Evolutionary conservation across 768 basidiomycete species (phyloP).

Genomic region (Rhodotorula diobovata): DNA sequence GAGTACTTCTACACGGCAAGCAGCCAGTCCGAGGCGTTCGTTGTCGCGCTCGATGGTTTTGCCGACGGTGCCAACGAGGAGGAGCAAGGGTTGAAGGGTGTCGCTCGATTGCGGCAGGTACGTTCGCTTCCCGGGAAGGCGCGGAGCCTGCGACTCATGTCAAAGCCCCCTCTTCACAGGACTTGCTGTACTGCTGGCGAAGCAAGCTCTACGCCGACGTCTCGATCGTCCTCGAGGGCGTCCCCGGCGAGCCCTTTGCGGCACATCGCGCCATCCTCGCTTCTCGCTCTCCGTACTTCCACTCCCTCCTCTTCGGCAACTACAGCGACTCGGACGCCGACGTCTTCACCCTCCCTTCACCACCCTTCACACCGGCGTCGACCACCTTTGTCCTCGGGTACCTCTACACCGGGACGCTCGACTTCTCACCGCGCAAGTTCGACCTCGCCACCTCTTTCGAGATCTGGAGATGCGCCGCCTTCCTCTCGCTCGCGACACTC

Average conservation of each 20-base stretch:
- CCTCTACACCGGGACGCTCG: constrained; percentile 88
- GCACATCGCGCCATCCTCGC: constrained; percentile 89
- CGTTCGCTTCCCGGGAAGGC: too few species aligned
- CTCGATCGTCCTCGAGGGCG: constrained; percentile 58
- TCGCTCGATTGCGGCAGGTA: constrained; percentile 75
- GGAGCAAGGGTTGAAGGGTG: constrained; percentile 57
- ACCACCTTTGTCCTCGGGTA: constrained; percentile 87
- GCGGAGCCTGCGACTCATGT: too few species aligned
- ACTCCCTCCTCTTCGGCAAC: constrained; percentile 62
- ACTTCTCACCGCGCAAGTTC: constrained; percentile 86
- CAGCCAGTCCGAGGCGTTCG: constrained; percentile 74
- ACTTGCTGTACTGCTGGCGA: constrained; percentile 95
- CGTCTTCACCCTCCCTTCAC: constrained; percentile 71
- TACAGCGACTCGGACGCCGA: constrained; percentile 57
- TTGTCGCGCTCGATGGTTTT: constrained; percentile 71
- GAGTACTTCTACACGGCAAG: constrained; percentile 93
- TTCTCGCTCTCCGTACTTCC: constrained; percentile 83
- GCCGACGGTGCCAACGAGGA: constrained; percentile 45
- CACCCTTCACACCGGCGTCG: constrained; percentile 90
- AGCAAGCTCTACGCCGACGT: constrained; percentile 90
- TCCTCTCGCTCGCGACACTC: constrained; percentile 69
- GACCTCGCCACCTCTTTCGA: constrained; percentile 88
- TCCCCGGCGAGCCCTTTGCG: constrained; percentile 56
- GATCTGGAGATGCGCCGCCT: constrained; percentile 75
- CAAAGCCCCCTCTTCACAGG: too few species aligned